These are phyloP conservation scores for Gloeophyllum trabeum DNA, from an alignment of 768 basidiomycete genomes.

Conservation along the genomic window DNA sequence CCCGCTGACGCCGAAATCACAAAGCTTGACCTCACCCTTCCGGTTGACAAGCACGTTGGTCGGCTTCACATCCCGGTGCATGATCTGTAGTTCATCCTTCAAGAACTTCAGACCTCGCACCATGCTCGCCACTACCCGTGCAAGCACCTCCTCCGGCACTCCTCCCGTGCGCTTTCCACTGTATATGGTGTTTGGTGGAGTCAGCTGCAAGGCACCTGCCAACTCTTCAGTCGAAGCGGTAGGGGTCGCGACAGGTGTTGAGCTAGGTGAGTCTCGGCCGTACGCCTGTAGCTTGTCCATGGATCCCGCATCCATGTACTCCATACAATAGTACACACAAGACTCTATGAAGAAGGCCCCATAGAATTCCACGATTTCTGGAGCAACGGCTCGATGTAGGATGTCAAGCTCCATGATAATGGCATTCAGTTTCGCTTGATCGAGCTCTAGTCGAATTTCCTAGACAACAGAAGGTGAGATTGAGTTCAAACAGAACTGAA, in stretches of 20 bases:
- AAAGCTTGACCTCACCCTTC: slow-evolving; percentile 86
- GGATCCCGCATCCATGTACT: slow-evolving; percentile 98
- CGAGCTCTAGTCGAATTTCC: slow-evolving; percentile 97
- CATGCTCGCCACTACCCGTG: slow-evolving; percentile 72
- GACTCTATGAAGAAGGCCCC: slow-evolving; percentile 99
- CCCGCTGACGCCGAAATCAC: slow-evolving; percentile 98
- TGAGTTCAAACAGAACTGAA: not conserved
- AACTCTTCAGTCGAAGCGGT: not conserved
- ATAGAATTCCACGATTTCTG: slow-evolving; percentile 95
- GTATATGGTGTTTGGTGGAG: no score
- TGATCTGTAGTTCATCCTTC: slow-evolving; percentile 89
- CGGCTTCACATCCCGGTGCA: slow-evolving; percentile 84
- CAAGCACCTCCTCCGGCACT: slow-evolving; percentile 69
- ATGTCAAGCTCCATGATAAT: slow-evolving; percentile 99
- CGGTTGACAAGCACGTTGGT: slow-evolving; percentile 88
- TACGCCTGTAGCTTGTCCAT: slow-evolving; percentile 65
- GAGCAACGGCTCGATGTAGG: slow-evolving; percentile 84
- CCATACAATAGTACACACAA: slow-evolving; percentile 99
- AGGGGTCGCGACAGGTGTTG: no score
- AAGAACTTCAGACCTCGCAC: slow-evolving; percentile 87
- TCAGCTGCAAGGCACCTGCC: not conserved
- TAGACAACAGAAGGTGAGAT: slow-evolving; percentile 21
- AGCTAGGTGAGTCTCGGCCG: not conserved
- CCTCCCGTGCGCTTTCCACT: slow-evolving; percentile 14
- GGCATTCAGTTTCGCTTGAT: slow-evolving; percentile 84